phyloP scores from a whole-genome alignment of 2,329 filamentous ascomycete genomes.

The Trichoderma arundinaceum region DNA sequence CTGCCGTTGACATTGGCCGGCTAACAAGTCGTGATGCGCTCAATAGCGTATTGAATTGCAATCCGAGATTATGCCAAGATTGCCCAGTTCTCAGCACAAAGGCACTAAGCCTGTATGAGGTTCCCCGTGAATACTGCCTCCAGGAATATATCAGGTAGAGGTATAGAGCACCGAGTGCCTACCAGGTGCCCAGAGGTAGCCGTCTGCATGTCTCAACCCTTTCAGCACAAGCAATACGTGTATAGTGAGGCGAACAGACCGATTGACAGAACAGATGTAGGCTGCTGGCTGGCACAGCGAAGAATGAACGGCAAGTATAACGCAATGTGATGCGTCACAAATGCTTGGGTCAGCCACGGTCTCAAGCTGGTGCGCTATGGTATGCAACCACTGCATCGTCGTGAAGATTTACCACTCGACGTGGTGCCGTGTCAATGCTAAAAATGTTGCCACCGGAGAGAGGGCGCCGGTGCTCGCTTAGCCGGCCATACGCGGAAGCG shows the following conservation, averaged over 20 bases:
- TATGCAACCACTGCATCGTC: conserved; percentile 1
- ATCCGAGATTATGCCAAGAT: too few relatives aligned
- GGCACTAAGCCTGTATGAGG: too few relatives aligned
- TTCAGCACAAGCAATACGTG: background rate
- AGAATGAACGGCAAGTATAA: background rate
- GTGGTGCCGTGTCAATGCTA: conserved; percentile 1
- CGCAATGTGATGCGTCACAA: conserved; percentile 25
- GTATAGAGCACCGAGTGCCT: too few relatives aligned
- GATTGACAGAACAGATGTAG: too few relatives aligned
- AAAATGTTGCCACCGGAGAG: background rate
- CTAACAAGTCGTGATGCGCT: background rate
- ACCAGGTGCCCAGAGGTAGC: too few relatives aligned
- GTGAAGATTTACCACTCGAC: background rate
- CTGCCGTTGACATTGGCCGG: background rate
- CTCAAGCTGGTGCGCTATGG: background rate
- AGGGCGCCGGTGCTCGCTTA: conserved; percentile 5
- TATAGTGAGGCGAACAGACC: too few relatives aligned
- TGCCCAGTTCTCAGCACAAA: too few relatives aligned
- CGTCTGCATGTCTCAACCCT: background rate
- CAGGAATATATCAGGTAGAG: too few relatives aligned
- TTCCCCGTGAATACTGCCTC: too few relatives aligned
- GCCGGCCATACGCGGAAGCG: too few relatives aligned
- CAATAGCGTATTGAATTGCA: background rate
- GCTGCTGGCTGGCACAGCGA: too few relatives aligned
- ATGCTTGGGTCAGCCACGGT: conserved; percentile 17